Percentiles rank a stretch among this genome's conserved stretches.
Conservation (phyloP, 495 filamentous ascomycete species). For the Daldinia caldariorum region DNA sequence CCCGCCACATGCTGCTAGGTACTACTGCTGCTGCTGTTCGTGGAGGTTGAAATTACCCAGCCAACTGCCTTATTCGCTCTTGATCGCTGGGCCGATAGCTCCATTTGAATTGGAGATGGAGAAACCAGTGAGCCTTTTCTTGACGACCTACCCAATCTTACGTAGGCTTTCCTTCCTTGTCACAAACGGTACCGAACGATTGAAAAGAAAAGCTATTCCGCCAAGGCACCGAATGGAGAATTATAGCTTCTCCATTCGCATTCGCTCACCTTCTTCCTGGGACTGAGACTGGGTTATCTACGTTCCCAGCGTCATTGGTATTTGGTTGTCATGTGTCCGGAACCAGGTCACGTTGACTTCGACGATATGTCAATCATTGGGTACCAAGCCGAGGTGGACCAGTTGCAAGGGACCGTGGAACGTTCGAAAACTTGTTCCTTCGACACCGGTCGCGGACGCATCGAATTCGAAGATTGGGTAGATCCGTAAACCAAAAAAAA, state of each 20-base stretch:
- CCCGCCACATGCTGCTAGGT: constrained; percentile 35
- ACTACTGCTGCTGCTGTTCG: constrained; percentile 12
- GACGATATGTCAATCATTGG: constrained; percentile 38
- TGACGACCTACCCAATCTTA: constrained; percentile 40
- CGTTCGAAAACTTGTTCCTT: constrained; percentile 45
- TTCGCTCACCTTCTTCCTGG: constrained; percentile 29
- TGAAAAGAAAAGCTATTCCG: constrained; percentile 3
- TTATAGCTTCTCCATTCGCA: constrained; percentile 19
- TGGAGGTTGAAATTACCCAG: constrained; percentile 36
- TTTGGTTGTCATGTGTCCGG: constrained; percentile 41
- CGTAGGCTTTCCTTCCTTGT: constrained; percentile 29
- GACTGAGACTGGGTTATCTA: constrained; percentile 30
- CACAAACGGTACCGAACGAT: constrained; percentile 28
- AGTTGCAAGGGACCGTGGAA: constrained; percentile 40
- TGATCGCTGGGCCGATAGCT: constrained; percentile 31
- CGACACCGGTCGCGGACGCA: constrained; percentile 24
- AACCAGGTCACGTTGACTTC: constrained; percentile 34
- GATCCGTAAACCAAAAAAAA: constrained; percentile 24
- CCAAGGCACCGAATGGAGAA: constrained; percentile 36
- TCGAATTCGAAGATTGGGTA: constrained; percentile 33
- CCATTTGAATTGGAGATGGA: constrained; percentile 21
- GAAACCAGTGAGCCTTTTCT: constrained; percentile 15
- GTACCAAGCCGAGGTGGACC: constrained; percentile 35
- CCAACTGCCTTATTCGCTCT: constrained; percentile 40
- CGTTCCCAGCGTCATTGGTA: constrained; percentile 30